Conservation (phyloP, 805 yeast species). For the Kodamaea neixiangensis region DNA sequence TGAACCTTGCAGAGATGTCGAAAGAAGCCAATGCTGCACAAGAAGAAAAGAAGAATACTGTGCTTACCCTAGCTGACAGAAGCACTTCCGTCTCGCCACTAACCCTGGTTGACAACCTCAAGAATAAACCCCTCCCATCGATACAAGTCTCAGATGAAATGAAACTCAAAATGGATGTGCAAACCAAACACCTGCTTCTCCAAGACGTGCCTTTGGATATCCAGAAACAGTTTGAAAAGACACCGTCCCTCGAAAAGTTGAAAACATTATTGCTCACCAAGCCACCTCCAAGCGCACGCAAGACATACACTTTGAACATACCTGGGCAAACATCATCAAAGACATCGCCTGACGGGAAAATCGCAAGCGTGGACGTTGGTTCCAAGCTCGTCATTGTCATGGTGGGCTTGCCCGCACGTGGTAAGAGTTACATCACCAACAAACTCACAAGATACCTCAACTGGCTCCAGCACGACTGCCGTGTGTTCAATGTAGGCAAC, state of each 20-base stretch:
- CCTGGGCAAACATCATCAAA: constrained; percentile 89
- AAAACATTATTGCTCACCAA: constrained; percentile 36
- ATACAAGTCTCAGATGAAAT: constrained; percentile 1
- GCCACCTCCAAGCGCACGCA: constrained; percentile 44
- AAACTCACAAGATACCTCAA: constrained; percentile 87
- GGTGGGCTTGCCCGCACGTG: constrained; percentile 97
- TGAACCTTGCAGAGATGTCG: constrained; percentile 34
- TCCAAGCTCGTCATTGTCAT: constrained; percentile 87
- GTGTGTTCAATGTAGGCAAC: constrained; percentile 93
- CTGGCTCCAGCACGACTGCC: constrained; percentile 90
- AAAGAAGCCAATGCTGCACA: constrained; percentile 14
- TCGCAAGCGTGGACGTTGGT: constrained; percentile 68
- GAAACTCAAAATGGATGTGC: constrained; percentile 11
- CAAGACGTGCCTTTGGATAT: constrained; percentile 37
- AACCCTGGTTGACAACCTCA: constrained; percentile 6
- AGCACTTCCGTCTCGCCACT: constrained; percentile 18
- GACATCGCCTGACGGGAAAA: constrained; percentile 72
- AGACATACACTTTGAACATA: constrained; percentile 84
- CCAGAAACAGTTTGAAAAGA: constrained; percentile 39
- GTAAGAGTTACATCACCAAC: constrained; percentile 90
- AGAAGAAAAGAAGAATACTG: constrained; percentile 12
- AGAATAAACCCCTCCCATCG: neutral
- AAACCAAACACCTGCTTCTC: constrained; percentile 18
- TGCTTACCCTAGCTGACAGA: neutral
- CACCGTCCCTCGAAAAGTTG: constrained; percentile 43